A percentile compares a stretch with the other conserved stretches of the same genome.
These are phyloP conservation scores for Mortierella claussenii DNA, from an alignment of 192 early-diverging fungal species.

Conservation along the genomic window DNA sequence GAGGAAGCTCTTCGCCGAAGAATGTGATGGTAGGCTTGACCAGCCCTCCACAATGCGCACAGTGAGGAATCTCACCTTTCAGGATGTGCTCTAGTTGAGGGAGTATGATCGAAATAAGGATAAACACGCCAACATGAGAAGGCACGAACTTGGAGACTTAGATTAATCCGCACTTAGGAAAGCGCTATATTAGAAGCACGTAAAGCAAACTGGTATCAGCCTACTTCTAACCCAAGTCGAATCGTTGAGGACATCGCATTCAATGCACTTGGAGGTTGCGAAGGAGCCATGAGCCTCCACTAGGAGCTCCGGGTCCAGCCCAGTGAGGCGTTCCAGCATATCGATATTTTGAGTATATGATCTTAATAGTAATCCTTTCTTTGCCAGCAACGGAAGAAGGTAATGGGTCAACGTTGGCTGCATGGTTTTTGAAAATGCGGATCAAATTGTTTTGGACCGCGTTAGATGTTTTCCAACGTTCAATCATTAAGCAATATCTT, in stretches of 20 bases:
- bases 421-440: conserved; percentile 4
- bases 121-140: too few relatives aligned
- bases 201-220: too few relatives aligned
- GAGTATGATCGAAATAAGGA: conserved; percentile 27
- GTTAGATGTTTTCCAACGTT: too few relatives aligned
- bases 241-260: conserved; percentile 58
- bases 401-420: conserved; percentile 89
- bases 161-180: too few relatives aligned
- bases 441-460: neutral
- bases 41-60: conserved; percentile 69
- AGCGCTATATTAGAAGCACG: too few relatives aligned
- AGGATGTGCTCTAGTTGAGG: conserved; percentile 65
- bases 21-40: conserved; percentile 98
- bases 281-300: conserved; percentile 98
- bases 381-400: conserved; percentile 82
- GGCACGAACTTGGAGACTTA: too few relatives aligned
- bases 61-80: conserved; percentile 74
- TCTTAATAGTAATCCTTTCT: conserved; percentile 76
- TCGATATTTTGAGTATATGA: conserved; percentile 98
- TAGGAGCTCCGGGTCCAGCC: conserved; percentile 71
- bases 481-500: too few relatives aligned
- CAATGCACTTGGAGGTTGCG: conserved; percentile 82
- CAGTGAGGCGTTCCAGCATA: conserved; percentile 88
- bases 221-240: conserved; percentile 34
- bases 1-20: conserved; percentile 91